phyloP scores from a whole-genome alignment of 495 filamentous ascomycete species.

The Aspergillus heteromorphus region DNA sequence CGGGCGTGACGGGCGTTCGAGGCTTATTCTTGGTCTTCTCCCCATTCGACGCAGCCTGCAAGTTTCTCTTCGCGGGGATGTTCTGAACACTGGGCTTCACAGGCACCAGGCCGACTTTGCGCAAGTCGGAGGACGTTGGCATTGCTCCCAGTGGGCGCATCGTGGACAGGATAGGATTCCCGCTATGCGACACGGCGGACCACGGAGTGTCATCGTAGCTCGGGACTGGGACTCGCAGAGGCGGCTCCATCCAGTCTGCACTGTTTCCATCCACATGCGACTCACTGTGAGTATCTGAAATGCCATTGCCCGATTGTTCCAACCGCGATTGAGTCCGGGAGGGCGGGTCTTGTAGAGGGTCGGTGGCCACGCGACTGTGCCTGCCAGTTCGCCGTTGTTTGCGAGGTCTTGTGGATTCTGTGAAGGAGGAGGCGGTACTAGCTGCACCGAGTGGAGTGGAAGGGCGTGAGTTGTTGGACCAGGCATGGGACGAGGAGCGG shows the following conservation, averaged over 20 bases:
- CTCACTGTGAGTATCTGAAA: slow-evolving; percentile 2
- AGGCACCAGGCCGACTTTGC: slow-evolving; percentile 25
- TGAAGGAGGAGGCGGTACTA: slow-evolving; percentile 14
- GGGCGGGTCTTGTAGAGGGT: slow-evolving; percentile 11
- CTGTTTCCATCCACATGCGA: slow-evolving; percentile 14
- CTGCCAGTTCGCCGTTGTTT: slow-evolving; percentile 27
- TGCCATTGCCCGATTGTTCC: slow-evolving; percentile 1
- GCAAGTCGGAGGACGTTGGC: slow-evolving; percentile 23
- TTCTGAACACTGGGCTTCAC: slow-evolving; percentile 15
- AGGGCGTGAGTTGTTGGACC: slow-evolving; percentile 24
- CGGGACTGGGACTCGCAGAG: slow-evolving; percentile 54
- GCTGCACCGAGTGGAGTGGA: slow-evolving; percentile 20
- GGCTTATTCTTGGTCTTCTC: slow-evolving; percentile 11
- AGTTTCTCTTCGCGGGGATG: slow-evolving; percentile 16
- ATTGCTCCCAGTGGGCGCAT: slow-evolving; percentile 28
- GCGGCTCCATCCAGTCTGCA: slow-evolving; percentile 68
- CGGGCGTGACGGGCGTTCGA: slow-evolving; percentile 12
- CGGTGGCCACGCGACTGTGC: slow-evolving; percentile 19
- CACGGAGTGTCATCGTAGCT: slow-evolving; percentile 63
- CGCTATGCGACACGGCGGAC: slow-evolving; percentile 22
- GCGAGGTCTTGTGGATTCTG: slow-evolving; percentile 21
- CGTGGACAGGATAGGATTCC: slow-evolving; percentile 23
- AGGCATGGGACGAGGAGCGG: slow-evolving; percentile 27
- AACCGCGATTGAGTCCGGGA: slow-evolving; percentile 9
- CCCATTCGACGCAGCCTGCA: slow-evolving; percentile 9